A percentile compares a stretch with the other conserved stretches of the same genome.
phyloP scores from a whole-genome alignment of 345 rosid genomes.

The Durio zibethinus region DNA sequence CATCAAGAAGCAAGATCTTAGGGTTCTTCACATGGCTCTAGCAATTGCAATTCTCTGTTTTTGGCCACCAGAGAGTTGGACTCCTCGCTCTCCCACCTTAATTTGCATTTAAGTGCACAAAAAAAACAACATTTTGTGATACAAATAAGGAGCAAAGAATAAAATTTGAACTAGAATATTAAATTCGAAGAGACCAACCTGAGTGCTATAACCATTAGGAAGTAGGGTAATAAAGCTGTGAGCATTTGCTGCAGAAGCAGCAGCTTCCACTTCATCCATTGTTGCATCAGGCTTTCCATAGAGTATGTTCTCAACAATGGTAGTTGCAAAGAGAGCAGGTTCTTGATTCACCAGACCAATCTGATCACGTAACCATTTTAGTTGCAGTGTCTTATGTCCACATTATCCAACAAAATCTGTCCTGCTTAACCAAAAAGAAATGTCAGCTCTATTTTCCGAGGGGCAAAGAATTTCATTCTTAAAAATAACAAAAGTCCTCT shows the following conservation, averaged over 20 bases:
- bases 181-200: slow-evolving; percentile 41
- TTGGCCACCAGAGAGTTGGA: slow-evolving; percentile 97
- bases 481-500: neutral
- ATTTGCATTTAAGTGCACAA: neutral
- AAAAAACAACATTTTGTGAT: neutral
- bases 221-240: slow-evolving; percentile 91
- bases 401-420: slow-evolving; percentile 80
- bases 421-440: slow-evolving; percentile 48
- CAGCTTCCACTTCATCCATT: slow-evolving; percentile 90
- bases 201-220: slow-evolving; percentile 93
- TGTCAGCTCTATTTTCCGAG: slow-evolving; percentile 12
- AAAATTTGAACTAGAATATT: neutral
- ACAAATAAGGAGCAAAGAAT: neutral
- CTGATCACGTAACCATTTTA: slow-evolving; percentile 88
- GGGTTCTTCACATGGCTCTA: slow-evolving; percentile 99
- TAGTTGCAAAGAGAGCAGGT: slow-evolving; percentile 95
- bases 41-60: slow-evolving; percentile 98
- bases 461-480: slow-evolving; percentile 4
- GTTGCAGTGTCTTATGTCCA: slow-evolving; percentile 78
- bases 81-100: slow-evolving; percentile 97
- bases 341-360: slow-evolving; percentile 98
- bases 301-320: slow-evolving; percentile 86
- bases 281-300: slow-evolving; percentile 91
- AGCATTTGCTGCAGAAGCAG: slow-evolving; percentile 88
- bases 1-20: slow-evolving; percentile 90